phyloP scores from a whole-genome alignment of 768 basidiomycete species.

The Podaxis rugospora region DNA sequence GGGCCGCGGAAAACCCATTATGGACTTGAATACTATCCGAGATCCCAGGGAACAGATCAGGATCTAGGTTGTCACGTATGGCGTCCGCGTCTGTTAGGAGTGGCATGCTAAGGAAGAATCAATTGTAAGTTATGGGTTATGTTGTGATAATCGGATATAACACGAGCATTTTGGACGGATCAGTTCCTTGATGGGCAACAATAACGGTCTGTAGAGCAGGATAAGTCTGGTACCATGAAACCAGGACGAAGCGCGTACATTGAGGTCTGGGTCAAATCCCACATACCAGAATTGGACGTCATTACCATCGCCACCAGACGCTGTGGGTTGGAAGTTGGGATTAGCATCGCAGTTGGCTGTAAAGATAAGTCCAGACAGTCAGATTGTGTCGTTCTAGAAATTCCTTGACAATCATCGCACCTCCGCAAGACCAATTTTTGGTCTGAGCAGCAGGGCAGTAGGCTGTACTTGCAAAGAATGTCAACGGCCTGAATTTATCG shows the following conservation, averaged over 20 bases:
- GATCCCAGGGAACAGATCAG: constrained; percentile 52
- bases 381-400: constrained; percentile 34
- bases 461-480: constrained; percentile 43
- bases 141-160: background rate
- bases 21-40: constrained; percentile 41
- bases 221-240: background rate
- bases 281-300: constrained; percentile 44
- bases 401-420: constrained; percentile 10
- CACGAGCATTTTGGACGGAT: constrained; percentile 14
- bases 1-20: constrained; percentile 48
- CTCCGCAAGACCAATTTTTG: constrained; percentile 48
- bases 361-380: constrained; percentile 20
- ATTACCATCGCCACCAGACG: constrained; percentile 45
- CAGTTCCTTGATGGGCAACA: constrained; percentile 29
- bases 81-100: constrained; percentile 47
- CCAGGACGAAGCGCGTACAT: constrained; percentile 12
- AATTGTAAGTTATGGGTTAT: background rate
- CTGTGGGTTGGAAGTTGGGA: constrained; percentile 40
- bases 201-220: constrained; percentile 25
- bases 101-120: constrained; percentile 30
- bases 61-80: constrained; percentile 31
- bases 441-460: constrained; percentile 41
- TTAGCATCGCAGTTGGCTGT: constrained; percentile 43
- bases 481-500: constrained; percentile 37
- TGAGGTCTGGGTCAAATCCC: constrained; percentile 32